Base-by-base conservation (phyloP, 2,329 filamentous ascomycete genomes). In the Macrophomina tecta region DNA sequence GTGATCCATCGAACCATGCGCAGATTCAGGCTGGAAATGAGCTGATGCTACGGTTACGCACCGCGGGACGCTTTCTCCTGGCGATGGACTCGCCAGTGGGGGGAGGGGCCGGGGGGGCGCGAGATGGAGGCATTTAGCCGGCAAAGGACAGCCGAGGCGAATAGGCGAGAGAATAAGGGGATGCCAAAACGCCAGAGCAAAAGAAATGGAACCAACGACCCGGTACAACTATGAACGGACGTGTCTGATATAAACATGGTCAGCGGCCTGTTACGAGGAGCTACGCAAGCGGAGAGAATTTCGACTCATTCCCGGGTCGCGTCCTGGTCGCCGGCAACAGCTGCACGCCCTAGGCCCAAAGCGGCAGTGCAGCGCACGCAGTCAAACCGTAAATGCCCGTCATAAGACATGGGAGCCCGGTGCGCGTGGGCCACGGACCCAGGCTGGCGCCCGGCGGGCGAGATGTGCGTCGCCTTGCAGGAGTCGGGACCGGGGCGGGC, bases 231-330 rank as follows among this genome's bases (percentile, higher is more conserved):
- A 62, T 62, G 58, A 38, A 49, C 58, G 58, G 58, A 62, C 58
- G n/a, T 62, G 58, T 62, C 58, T 62, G 58, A 62, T 62, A 62
- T 62, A 62, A 62, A 62, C 58, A 62, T 62, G 58, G 58, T 62
- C 42, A 49, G 45, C 58, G 58, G 58, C 7, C 30, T 32, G 58
- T 62, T 49, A 62, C 58, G 58, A 49, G 58, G 45, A 49, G 58
- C 58, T 53, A 55, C 63, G 63, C 63, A 65, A 65, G 63, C 63
- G 63, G 63, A 58, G 63, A 65, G 53, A 56, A 58, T 36, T 65
- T 65, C 63, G 63, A 56, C 51, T 58, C 51, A 56, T 65, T 56
- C 63, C 63, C 63, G 63, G 63, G 51, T 65, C 63, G 53, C 52
- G 52, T 65, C 63, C 38, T 65, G 63, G 63, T 62, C 58, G 28